phyloP scores from a whole-genome alignment of 306 rosid genomes.

The Rosa lucieae region DNA sequence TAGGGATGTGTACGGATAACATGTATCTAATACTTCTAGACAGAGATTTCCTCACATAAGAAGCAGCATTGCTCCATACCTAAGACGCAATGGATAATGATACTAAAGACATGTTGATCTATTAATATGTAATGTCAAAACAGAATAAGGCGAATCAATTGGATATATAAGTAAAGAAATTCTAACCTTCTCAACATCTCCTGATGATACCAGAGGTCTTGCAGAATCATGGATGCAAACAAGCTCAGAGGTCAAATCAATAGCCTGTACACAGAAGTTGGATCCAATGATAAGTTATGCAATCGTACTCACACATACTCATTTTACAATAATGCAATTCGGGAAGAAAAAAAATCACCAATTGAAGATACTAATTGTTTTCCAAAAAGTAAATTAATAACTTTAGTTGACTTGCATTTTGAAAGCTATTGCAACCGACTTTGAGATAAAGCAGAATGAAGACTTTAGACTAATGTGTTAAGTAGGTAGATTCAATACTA shows the following conservation, averaged over 20 bases:
- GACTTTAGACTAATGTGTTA: neutral
- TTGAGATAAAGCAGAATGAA: neutral
- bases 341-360: neutral
- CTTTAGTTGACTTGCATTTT: neutral
- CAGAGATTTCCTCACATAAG: neutral
- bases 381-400: neutral
- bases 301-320: neutral
- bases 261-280: slow-evolving; percentile 55
- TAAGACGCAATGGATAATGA: neutral
- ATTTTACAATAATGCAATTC: neutral
- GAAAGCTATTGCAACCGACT: slow-evolving; percentile 4
- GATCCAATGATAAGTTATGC: slow-evolving; percentile 11
- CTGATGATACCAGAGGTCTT: slow-evolving; percentile 65
- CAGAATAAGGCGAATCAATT: slow-evolving; percentile 22
- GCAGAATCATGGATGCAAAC: slow-evolving; percentile 98
- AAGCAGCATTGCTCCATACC: neutral
- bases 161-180: slow-evolving; percentile 12
- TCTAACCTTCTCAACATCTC: slow-evolving; percentile 69
- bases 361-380: neutral
- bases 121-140: neutral
- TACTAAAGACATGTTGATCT: neutral
- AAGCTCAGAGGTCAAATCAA: slow-evolving; percentile 73
- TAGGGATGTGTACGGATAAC: neutral
- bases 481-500: neutral
- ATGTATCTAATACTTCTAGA: neutral